phyloP scores from a whole-genome alignment of 1,284 basidiomycete genomes.

The Ustanciosporium gigantosporum region DNA sequence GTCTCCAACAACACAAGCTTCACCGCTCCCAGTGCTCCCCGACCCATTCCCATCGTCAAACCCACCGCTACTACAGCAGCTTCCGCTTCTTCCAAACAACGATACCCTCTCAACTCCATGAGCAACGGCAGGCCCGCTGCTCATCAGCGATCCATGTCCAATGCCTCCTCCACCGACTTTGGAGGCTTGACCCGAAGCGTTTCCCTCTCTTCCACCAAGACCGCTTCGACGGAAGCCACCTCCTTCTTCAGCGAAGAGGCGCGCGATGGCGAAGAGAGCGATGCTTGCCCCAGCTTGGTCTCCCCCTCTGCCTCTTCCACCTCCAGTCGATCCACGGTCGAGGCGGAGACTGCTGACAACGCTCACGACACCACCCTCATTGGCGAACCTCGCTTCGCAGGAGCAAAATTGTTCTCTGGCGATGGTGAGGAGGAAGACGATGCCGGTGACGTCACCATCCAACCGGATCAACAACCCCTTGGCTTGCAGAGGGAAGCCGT shows the following conservation, averaged over 20 bases:
- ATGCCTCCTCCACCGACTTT: constrained; percentile 2
- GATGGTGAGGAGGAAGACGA: constrained; percentile 4
- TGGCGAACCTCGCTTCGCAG: constrained; percentile 25
- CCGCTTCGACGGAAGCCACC: constrained; percentile 29
- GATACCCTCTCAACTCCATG: constrained; percentile 13
- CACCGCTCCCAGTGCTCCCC: constrained; percentile 1
- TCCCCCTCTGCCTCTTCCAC: constrained; percentile 16
- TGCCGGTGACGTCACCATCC: constrained; percentile 32
- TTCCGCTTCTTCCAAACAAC: background rate
- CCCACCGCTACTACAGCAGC: constrained; percentile 8
- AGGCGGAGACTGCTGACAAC: background rate
- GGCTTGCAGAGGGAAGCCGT: constrained; percentile 1
- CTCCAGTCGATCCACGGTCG: constrained; percentile 5
- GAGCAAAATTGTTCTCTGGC: constrained; percentile 17
- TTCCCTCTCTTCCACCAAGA: constrained; percentile 22
- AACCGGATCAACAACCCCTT: constrained; percentile 9
- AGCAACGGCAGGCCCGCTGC: constrained; percentile 2
- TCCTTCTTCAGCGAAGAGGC: constrained; percentile 6
- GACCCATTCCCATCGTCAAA: constrained; percentile 30
- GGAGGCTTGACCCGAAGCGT: constrained; percentile 20
- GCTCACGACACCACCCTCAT: constrained; percentile 14
- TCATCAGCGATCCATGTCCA: constrained; percentile 16
- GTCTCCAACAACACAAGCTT: constrained; percentile 2
- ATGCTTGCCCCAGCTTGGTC: constrained; percentile 31
- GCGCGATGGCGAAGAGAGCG: constrained; percentile 2